Conservation (phyloP, 2,329 filamentous ascomycete genomes). For the Verticillium longisporum region DNA sequence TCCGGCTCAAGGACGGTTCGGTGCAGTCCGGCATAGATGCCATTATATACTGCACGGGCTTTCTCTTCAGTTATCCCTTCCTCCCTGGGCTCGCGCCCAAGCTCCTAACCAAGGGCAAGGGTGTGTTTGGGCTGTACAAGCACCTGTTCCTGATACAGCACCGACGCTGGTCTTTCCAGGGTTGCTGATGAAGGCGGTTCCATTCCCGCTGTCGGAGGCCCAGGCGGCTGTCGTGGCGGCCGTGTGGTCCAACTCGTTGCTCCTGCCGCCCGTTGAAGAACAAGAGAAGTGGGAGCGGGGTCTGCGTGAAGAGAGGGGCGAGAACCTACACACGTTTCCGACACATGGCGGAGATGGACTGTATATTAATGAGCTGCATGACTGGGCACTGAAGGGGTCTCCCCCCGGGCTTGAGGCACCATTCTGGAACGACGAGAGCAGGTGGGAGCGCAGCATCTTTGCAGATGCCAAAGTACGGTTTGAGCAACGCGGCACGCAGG, state of each 20-base stretch:
- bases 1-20: slow-evolving; percentile 59
- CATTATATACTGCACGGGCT: slow-evolving; percentile 75
- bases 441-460: slow-evolving; percentile 66
- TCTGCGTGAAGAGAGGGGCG: slow-evolving; percentile 42
- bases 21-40: slow-evolving; percentile 59
- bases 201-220: slow-evolving; percentile 73
- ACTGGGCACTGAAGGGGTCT: slow-evolving; percentile 49
- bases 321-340: slow-evolving; percentile 39
- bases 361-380: slow-evolving; percentile 63
- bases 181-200: slow-evolving; percentile 78
- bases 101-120: slow-evolving; percentile 60
- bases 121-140: slow-evolving; percentile 67
- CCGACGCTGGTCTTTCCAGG: slow-evolving; percentile 70
- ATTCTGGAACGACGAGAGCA: slow-evolving; percentile 62
- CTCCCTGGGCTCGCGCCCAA: slow-evolving; percentile 33
- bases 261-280: slow-evolving; percentile 52
- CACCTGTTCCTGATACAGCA: slow-evolving; percentile 71
- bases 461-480: slow-evolving; percentile 67
- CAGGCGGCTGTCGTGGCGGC: slow-evolving; percentile 73
- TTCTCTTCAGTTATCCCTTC: slow-evolving; percentile 73
- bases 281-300: slow-evolving; percentile 66
- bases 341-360: slow-evolving; percentile 53
- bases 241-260: slow-evolving; percentile 65
- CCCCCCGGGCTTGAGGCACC: slow-evolving; percentile 55
- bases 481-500: slow-evolving; percentile 49